Base-by-base conservation (phyloP, 1,284 basidiomycete species). In the Heterobasidion annosum region DNA sequence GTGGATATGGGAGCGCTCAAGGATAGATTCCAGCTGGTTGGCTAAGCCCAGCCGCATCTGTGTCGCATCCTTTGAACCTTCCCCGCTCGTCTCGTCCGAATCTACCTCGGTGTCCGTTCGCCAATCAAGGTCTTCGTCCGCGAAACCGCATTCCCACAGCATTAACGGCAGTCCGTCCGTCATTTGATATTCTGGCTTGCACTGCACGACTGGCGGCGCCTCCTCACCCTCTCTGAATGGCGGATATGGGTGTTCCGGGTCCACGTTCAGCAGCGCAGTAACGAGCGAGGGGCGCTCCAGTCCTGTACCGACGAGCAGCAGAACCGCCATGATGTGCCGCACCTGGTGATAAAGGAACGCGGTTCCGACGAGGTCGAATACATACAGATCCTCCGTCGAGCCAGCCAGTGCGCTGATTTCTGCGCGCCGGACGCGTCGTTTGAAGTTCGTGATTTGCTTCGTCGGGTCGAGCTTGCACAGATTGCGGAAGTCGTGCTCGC, bases 271-370 rank as follows among this genome's bases (percentile, higher is more conserved):
- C 18, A 99, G 74, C 10, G 85, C 76, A 15, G 82, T 75, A 16
- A 98, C 73, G 54, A 97, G 72, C 3, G 73, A 73, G 0, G 92
- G 88, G 1, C 72, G 64, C 67, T 99, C 97, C 43, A 95, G 75
- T 0, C 87, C 79, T 0, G 88, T 71, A 4, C 96, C 96, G 51
- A 98, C 81, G 53, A 98, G 82, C 69, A 99, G 91, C 13, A 99
- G 77, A 49, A 97, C 70, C 1, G 92, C 91, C 81, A 98, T 90
- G 68, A 98, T 98, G 67, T 98, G 93, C 45, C 96, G 81, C 10
- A 99, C 97, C 75, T 98, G 96, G 70, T 99, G 93, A 71, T 97
- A 99, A 45, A 99, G 73, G 67, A 98, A 98, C 0, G 94, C 95
- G 0, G 79, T 88, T 1, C 95, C 95, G 44, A 88, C 73, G 40